Evolutionary conservation across 306 rosid genomes (phyloP).

Genomic region (Glycine soja): DNA sequence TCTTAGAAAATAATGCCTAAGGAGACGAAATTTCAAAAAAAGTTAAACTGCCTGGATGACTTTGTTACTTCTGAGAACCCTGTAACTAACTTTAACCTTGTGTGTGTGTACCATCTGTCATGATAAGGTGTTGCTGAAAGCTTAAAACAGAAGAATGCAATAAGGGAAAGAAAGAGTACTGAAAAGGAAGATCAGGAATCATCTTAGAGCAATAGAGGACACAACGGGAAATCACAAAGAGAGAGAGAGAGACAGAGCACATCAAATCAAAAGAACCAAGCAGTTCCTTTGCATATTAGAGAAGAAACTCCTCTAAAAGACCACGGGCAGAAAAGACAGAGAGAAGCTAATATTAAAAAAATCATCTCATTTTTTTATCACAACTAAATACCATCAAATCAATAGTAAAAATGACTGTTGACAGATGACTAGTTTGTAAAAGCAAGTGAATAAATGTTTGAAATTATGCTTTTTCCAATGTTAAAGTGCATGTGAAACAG

Average conservation of each 20-base stretch:
- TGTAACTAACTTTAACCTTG: constrained; percentile 6
- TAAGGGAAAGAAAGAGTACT: neutral
- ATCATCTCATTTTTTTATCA: constrained; percentile 17
- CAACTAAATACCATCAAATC: neutral
- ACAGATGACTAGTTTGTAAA: neutral
- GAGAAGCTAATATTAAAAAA: neutral
- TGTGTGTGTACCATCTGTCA: no score
- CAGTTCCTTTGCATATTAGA: constrained; percentile 10
- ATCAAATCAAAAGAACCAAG: constrained; percentile 19
- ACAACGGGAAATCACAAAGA: neutral
- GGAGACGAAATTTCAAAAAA: constrained; percentile 28
- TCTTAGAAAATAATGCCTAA: constrained; percentile 12
- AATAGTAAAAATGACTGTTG: constrained; percentile 3
- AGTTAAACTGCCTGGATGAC: constrained; percentile 1
- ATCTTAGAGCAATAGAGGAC: constrained; percentile 11
- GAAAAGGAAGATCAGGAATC: neutral
- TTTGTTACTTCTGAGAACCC: constrained; percentile 19
- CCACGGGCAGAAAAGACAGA: neutral
- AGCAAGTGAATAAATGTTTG: neutral
- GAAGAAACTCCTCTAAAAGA: constrained; percentile 15
- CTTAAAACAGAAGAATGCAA: neutral
- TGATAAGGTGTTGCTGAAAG: neutral
- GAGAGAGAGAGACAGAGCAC: neutral
- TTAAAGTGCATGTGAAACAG: neutral
- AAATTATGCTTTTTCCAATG: constrained; percentile 10